These are phyloP conservation scores for Uromyces viciae-fabae DNA, from an alignment of 1,284 basidiomycete genomes.

Conservation along the genomic window DNA sequence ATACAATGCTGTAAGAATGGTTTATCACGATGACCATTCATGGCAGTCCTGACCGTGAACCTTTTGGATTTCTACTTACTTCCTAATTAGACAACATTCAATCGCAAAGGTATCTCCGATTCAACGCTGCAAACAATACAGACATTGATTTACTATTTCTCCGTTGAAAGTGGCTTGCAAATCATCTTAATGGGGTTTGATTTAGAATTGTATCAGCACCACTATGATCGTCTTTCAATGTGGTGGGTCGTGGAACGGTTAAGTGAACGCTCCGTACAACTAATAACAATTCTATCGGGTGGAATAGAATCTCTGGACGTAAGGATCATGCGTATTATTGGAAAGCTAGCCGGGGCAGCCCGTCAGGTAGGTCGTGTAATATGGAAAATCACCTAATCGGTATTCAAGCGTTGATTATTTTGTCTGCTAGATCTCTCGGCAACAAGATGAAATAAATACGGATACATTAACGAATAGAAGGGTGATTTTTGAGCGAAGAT, in stretches of 20 bases:
- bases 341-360: constrained; percentile 15
- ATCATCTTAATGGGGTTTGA: constrained; percentile 35
- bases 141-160: constrained; percentile 32
- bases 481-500: constrained; percentile 24
- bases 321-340: background rate
- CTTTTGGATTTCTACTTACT: no score
- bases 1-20: constrained; percentile 16
- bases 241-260: constrained; percentile 39
- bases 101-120: constrained; percentile 4
- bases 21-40: no score
- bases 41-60: no score
- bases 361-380: constrained; percentile 2
- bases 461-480: background rate
- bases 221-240: constrained; percentile 27
- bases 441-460: background rate
- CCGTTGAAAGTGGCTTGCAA: constrained; percentile 11
- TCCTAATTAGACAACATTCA: constrained; percentile 5
- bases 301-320: constrained; percentile 5
- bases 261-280: background rate
- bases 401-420: background rate
- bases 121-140: constrained; percentile 10
- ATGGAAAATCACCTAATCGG: background rate
- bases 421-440: background rate
- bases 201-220: constrained; percentile 21
- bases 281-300: background rate